Percentiles rank a stretch among this genome's conserved stretches.
Evolutionary conservation across 371 early-diverging fungal species (phyloP).

Genomic region (Zancudomyces culisetae): DNA sequence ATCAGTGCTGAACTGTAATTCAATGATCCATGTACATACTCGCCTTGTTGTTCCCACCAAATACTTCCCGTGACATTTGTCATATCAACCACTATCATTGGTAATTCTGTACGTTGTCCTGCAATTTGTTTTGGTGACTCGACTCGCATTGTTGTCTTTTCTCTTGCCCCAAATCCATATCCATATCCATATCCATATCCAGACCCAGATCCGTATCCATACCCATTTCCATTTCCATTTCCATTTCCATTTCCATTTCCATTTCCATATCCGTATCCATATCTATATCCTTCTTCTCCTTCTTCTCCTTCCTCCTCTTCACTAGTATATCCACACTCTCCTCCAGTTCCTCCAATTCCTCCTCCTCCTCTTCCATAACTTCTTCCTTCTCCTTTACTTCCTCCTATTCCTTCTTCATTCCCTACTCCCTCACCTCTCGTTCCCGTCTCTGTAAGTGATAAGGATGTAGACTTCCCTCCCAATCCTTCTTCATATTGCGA

Average conservation of each 20-base stretch:
- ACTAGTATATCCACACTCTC: neutral
- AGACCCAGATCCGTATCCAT: neutral
- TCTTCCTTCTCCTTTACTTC: too few relatives aligned
- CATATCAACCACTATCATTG: neutral
- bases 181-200: neutral
- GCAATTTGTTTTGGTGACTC: neutral
- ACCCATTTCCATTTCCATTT: neutral
- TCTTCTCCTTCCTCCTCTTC: neutral
- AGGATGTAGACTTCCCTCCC: too few relatives aligned
- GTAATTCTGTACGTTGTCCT: neutral
- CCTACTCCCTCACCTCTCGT: too few relatives aligned
- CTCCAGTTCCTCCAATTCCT: neutral
- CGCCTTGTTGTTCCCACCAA: neutral
- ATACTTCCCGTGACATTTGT: neutral
- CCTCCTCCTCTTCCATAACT: neutral
- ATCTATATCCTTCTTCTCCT: neutral
- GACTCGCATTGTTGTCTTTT: neutral
- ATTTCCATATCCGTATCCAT: neutral
- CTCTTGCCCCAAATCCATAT: neutral
- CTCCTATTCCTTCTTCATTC: too few relatives aligned
- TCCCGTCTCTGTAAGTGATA: too few relatives aligned
- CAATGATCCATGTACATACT: neutral
- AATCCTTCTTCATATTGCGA: too few relatives aligned
- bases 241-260: neutral
- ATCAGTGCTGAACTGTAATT: neutral